Evolutionary conservation across 164 flowering plant genomes (phyloP).

Genomic region (Pachysandra terminalis): DNA sequence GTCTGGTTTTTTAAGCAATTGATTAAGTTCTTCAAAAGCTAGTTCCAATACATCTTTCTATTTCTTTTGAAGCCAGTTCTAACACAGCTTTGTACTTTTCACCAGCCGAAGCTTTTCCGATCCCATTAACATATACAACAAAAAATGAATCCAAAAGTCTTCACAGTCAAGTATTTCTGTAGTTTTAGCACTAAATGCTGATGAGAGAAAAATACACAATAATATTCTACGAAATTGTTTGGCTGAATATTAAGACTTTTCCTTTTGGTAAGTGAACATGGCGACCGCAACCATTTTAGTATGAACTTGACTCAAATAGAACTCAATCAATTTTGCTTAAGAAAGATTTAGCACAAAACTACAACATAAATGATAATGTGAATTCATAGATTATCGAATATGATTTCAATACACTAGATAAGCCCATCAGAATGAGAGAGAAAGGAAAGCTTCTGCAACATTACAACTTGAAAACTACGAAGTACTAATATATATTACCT

Average conservation of each 20-base stretch:
- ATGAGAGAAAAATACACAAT: not conserved
- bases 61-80: too few species aligned
- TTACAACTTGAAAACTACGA: not conserved
- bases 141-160: too few species aligned
- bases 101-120: too few species aligned
- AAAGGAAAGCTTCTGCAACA: slow-evolving; percentile 4
- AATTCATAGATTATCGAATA: not conserved
- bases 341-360: not conserved
- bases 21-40: too few species aligned
- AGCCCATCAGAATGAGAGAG: not conserved
- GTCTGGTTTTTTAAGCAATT: too few species aligned
- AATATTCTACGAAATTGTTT: not conserved
- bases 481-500: slow-evolving; percentile 61
- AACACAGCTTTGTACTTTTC: too few species aligned
- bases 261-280: not conserved
- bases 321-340: not conserved
- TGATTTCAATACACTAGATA: not conserved
- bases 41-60: too few species aligned
- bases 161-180: too few species aligned
- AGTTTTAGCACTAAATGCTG: too few species aligned
- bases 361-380: not conserved
- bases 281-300: not conserved
- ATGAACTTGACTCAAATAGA: not conserved
- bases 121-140: too few species aligned
- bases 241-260: not conserved